Evolutionary conservation across 2,329 filamentous ascomycete species (phyloP), one percentile per base, ranked within the genome.

Genomic region (Cordyceps fumosorosea): DNA sequence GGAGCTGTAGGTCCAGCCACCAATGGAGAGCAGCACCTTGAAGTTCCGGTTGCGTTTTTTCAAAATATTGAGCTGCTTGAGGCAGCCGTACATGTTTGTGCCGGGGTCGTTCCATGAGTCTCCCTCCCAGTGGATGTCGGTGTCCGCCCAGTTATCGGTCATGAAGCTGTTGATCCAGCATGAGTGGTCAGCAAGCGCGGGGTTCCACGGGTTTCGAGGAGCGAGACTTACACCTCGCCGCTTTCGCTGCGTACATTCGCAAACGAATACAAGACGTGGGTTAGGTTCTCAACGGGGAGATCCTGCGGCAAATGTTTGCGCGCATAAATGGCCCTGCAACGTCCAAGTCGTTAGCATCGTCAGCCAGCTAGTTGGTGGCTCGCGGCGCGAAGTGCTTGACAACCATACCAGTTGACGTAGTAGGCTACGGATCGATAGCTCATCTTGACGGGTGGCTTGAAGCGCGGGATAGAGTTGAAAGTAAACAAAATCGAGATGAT

Each of bases 241-340:
- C 83, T 85, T 3, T 93, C 90, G 3, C 87, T 81, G 4, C 85
- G 83, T 63, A 96, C 84, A 72, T 97, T 96, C 70, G 91, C 93
- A 76, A 98, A 98, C 18, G 93, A 80, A 67, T 97, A 97, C 18
- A 97, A 84, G 5, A 98, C 77, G 71, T 98, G 93, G 0, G 93
- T 98, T 48, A 97, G 83, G 62, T 90, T 89, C 60, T 92, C 84
- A 3, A 82, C 86, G 0, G 90, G 90, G 6, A 98, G 82, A 71
- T 96, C 86, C 71, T 96, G 89, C 0, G 93, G 92, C n/a, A 87
- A 83, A 72, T 95, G 89, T 69, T 93, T 89, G 61, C 93, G 86
- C 45, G 80, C 91, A 74, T 97, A 97, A 67, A 96, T 93, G 66
- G 90, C 90, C 91, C 80, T 80, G 60, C 2, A 29, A 11, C 11